These are phyloP conservation scores for Scedosporium aurantiacum DNA, from an alignment of 2,329 filamentous ascomycete genomes.

Conservation along the genomic window DNA sequence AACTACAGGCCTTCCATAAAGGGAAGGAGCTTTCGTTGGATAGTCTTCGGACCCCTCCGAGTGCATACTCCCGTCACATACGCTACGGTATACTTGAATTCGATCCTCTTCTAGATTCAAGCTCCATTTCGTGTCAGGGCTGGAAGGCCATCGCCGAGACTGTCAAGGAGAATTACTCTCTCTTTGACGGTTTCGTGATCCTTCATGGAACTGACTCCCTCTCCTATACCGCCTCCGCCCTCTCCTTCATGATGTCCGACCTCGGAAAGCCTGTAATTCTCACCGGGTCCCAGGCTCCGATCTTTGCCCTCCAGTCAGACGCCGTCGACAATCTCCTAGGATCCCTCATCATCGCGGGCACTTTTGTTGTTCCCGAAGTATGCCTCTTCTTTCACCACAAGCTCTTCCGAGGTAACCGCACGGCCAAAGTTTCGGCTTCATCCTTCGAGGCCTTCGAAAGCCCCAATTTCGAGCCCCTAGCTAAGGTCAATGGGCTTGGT, in stretches of 20 bases:
- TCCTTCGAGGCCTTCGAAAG: slow-evolving; percentile 80
- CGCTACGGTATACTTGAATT: slow-evolving; percentile 81
- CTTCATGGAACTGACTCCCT: slow-evolving; percentile 86
- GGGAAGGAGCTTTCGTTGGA: slow-evolving; percentile 42
- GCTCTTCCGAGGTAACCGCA: slow-evolving; percentile 77
- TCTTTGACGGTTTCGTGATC: slow-evolving; percentile 85
- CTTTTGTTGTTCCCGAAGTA: slow-evolving; percentile 87
- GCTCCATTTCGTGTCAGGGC: slow-evolving; percentile 74
- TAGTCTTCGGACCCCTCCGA: slow-evolving; percentile 68
- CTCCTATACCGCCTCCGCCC: slow-evolving; percentile 77
- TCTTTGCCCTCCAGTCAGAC: slow-evolving; percentile 83
- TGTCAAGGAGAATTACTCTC: slow-evolving; percentile 74
- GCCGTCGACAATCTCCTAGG: slow-evolving; percentile 84
- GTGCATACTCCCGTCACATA: slow-evolving; percentile 68
- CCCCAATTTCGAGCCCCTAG: slow-evolving; percentile 76
- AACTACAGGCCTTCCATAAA: slow-evolving; percentile 39
- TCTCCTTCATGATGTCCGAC: slow-evolving; percentile 89
- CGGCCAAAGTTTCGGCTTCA: slow-evolving; percentile 78
- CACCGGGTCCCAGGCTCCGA: slow-evolving; percentile 73
- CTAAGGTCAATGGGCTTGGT: slow-evolving; percentile 68
- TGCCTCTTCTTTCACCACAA: slow-evolving; percentile 90
- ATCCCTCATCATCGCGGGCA: slow-evolving; percentile 79
- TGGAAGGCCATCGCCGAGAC: slow-evolving; percentile 76
- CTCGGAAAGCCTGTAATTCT: slow-evolving; percentile 85
- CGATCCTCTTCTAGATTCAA: slow-evolving; percentile 73